These are phyloP conservation scores for Eleusine indica DNA, from an alignment of 176 grass and related monocot genomes.

Conservation along the genomic window DNA sequence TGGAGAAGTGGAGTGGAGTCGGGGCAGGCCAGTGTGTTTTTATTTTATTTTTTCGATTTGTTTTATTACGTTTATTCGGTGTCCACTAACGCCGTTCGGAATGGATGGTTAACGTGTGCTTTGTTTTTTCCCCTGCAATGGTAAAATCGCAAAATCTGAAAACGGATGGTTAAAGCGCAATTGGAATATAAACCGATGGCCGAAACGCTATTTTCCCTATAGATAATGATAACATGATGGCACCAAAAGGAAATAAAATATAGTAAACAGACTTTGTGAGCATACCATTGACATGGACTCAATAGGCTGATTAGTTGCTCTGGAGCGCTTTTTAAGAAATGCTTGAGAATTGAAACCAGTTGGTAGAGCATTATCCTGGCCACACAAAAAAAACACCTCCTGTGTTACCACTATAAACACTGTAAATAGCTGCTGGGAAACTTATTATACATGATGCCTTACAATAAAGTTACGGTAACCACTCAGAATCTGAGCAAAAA, in stretches of 20 bases:
- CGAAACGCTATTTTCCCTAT: neutral
- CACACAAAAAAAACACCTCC: conserved; percentile 17
- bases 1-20: too few species aligned
- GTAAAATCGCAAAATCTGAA: too few species aligned
- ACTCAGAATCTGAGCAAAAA: conserved; percentile 91
- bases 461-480: conserved; percentile 99
- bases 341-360: conserved; percentile 99
- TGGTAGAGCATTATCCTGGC: conserved; percentile 76
- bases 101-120: too few species aligned
- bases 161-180: too few species aligned
- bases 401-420: conserved; percentile 24
- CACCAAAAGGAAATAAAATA: conserved; percentile 38
- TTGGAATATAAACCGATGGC: too few species aligned
- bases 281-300: conserved; percentile 98
- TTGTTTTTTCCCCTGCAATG: too few species aligned
- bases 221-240: conserved; percentile 27
- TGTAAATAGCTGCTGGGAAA: conserved; percentile 31
- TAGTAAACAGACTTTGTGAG: conserved; percentile 31
- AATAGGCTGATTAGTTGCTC: conserved; percentile 76
- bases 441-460: conserved; percentile 53
- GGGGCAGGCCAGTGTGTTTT: too few species aligned
- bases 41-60: too few species aligned
- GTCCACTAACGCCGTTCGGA: too few species aligned
- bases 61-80: too few species aligned
- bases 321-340: conserved; percentile 97